Conservation (phyloP, 2,329 filamentous ascomycete species). For the Pseudogymnoascus sp. region DNA sequence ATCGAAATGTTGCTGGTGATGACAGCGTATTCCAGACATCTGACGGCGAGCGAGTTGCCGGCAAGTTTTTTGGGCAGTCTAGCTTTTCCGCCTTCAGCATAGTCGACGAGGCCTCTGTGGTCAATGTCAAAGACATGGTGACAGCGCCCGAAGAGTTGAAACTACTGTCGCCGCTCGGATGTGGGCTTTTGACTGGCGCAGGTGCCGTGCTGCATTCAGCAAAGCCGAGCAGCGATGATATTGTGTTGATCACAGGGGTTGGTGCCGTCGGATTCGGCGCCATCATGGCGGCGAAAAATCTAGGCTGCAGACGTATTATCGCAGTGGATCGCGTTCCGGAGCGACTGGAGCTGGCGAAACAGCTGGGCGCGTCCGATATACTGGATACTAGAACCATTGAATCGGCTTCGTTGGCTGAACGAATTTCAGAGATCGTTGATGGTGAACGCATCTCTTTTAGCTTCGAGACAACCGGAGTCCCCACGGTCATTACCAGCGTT, state of each 20-base stretch:
- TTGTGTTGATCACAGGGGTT: slow-evolving; percentile 32
- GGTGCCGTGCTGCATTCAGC: slow-evolving; percentile 34
- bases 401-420: too few species aligned
- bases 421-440: too few species aligned
- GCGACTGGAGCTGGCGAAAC: slow-evolving; percentile 35
- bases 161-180: slow-evolving; percentile 34
- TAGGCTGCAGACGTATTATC: slow-evolving; percentile 29
- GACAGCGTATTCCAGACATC: too few species aligned
- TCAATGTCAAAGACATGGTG: slow-evolving; percentile 21
- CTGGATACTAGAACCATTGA: slow-evolving; percentile 21
- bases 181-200: slow-evolving; percentile 37
- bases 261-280: slow-evolving; percentile 36
- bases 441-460: too few species aligned
- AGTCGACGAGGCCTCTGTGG: slow-evolving; percentile 21
- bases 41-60: slow-evolving; percentile 19
- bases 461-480: too few species aligned
- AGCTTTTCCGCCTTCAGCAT: slow-evolving; percentile 24
- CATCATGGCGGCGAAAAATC: slow-evolving; percentile 29
- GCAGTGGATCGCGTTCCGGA: slow-evolving; percentile 37
- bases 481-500: too few species aligned
- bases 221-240: slow-evolving; percentile 22
- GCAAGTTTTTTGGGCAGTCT: slow-evolving; percentile 30
- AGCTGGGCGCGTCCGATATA: slow-evolving; percentile 36
- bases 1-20: too few species aligned
- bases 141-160: slow-evolving; percentile 21